Evolutionary conservation across 2,329 filamentous ascomycete species (phyloP).

Genomic region (Trichoderma simmonsii): DNA sequence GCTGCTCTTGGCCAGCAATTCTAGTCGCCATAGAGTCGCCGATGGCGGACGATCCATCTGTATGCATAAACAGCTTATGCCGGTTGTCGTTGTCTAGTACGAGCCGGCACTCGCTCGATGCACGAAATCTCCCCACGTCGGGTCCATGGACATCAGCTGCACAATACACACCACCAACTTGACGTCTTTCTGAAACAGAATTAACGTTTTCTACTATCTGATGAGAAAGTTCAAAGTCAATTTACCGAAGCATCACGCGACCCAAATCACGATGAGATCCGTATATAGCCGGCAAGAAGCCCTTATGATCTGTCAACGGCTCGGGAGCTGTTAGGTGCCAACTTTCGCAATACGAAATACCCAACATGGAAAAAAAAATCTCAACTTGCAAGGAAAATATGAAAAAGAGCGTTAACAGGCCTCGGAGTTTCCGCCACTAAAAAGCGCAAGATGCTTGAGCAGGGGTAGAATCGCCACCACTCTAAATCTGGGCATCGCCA

Average conservation of each 20-base stretch:
- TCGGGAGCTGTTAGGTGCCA: neutral
- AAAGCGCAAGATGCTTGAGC: neutral
- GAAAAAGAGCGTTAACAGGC: neutral
- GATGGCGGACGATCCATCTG: neutral
- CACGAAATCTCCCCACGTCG: slow-evolving; percentile 9
- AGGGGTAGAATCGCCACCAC: neutral
- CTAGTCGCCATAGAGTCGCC: neutral
- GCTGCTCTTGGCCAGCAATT: neutral
- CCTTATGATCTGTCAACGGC: neutral
- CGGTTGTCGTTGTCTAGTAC: neutral
- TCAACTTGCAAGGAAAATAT: neutral
- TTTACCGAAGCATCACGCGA: neutral
- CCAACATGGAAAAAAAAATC: neutral
- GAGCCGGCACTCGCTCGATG: slow-evolving; percentile 12
- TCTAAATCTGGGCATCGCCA: neutral
- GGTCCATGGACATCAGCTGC: neutral
- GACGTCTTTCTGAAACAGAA: neutral
- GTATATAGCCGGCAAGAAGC: neutral
- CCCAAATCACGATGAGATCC: neutral
- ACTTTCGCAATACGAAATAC: neutral
- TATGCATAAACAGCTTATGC: slow-evolving; percentile 3
- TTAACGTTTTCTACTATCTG: neutral
- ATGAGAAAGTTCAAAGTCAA: neutral
- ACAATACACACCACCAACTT: neutral
- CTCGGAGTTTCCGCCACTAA: neutral